Conservation (phyloP, 441 rosid species). For the Bocquillonia castaneifolia region DNA sequence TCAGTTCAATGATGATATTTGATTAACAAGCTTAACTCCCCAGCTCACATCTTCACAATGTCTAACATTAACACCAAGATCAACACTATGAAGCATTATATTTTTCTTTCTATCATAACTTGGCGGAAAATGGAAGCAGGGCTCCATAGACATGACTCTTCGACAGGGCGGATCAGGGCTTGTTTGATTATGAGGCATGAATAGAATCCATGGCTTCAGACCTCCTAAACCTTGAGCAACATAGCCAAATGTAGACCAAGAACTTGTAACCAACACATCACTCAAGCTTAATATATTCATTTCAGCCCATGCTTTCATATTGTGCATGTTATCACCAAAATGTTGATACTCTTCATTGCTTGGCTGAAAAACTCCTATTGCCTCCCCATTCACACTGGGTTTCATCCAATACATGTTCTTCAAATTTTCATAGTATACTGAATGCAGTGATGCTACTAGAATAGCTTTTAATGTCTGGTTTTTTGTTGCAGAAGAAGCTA, state of each 20-base stretch:
- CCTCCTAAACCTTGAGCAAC: constrained; percentile 36
- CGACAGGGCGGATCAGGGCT: constrained; percentile 22
- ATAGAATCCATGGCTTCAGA: constrained; percentile 30
- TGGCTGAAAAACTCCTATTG: constrained; percentile 29
- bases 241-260: constrained; percentile 37
- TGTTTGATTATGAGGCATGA: background rate
- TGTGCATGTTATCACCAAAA: constrained; percentile 22
- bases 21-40: constrained; percentile 33
- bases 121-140: constrained; percentile 33
- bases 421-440: constrained; percentile 22
- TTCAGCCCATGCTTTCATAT: constrained; percentile 34
- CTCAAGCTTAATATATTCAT: constrained; percentile 28
- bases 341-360: constrained; percentile 29
- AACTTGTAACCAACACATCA: constrained; percentile 31
- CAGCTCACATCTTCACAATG: constrained; percentile 33
- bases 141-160: constrained; percentile 29
- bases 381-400: constrained; percentile 26
- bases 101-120: constrained; percentile 22
- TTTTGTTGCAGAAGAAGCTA: constrained; percentile 21
- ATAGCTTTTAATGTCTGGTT: constrained; percentile 21
- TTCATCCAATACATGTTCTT: constrained; percentile 21
- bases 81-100: background rate
- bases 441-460: constrained; percentile 22
- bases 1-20: background rate
- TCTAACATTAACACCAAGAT: constrained; percentile 25